A percentile compares a stretch with the other conserved stretches of the same genome.
These are phyloP conservation scores for Amylocarpus encephaloides DNA, from an alignment of 2,329 filamentous ascomycete genomes.

Conservation along the genomic window DNA sequence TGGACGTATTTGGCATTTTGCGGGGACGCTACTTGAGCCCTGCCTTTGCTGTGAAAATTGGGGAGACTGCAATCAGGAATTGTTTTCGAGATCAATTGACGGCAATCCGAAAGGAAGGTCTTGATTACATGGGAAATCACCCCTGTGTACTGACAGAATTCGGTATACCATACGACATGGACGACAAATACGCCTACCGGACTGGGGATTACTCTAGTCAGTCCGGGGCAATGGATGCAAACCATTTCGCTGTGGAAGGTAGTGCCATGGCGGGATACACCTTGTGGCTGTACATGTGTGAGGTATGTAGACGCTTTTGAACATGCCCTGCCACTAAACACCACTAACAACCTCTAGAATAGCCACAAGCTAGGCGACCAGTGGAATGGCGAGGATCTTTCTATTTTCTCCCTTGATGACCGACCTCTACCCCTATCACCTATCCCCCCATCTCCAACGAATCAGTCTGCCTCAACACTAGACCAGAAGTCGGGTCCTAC, in stretches of 20 bases:
- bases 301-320: conserved; percentile 41
- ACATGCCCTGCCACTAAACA: neutral
- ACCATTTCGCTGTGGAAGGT: conserved; percentile 87
- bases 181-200: conserved; percentile 90
- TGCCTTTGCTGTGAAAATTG: conserved; percentile 86
- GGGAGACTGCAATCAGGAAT: conserved; percentile 89
- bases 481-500: conserved; percentile 33
- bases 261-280: conserved; percentile 79
- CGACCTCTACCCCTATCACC: conserved; percentile 50
- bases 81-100: conserved; percentile 84
- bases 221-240: conserved; percentile 87
- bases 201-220: conserved; percentile 94
- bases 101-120: conserved; percentile 75
- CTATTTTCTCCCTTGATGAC: conserved; percentile 83
- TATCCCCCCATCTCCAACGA: conserved; percentile 38
- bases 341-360: conserved; percentile 48
- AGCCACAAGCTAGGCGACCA: conserved; percentile 83
- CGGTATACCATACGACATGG: conserved; percentile 98
- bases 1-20: conserved; percentile 88
- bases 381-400: conserved; percentile 97
- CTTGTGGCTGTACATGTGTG: conserved; percentile 77
- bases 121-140: conserved; percentile 82
- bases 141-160: conserved; percentile 92
- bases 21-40: conserved; percentile 84
- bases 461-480: conserved; percentile 44